Evolutionary conservation across 768 basidiomycete genomes (phyloP).

Genomic region (Xerocomellus intermedius): DNA sequence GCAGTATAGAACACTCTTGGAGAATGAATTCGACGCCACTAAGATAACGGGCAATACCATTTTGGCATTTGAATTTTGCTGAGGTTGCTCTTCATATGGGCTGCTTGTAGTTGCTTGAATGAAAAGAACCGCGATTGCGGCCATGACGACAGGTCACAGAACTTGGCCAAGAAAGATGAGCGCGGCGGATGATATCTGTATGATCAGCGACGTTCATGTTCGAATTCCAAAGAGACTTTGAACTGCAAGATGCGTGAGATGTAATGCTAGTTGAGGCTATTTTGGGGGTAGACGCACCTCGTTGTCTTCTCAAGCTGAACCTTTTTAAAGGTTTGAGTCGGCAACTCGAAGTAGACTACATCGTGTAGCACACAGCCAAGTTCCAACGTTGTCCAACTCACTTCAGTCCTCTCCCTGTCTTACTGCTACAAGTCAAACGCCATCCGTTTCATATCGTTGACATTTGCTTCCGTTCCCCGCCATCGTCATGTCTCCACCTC

Average conservation of each 20-base stretch:
- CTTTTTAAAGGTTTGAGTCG: conserved; percentile 23
- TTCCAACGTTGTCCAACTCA: conserved; percentile 12
- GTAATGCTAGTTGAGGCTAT: conserved; percentile 9
- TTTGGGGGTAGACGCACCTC: conserved; percentile 25
- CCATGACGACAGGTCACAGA: conserved; percentile 29
- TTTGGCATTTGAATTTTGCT: conserved; percentile 21
- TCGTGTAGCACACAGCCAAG: conserved; percentile 18
- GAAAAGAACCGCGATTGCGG: conserved; percentile 13
- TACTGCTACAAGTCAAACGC: background rate
- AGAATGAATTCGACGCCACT: conserved; percentile 26
- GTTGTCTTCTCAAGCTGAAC: conserved; percentile 21
- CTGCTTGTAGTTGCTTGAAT: conserved; percentile 1
- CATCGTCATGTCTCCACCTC: conserved; percentile 24
- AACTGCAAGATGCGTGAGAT: conserved; percentile 21
- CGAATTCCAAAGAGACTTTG: conserved; percentile 20
- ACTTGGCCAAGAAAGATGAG: conserved; percentile 10
- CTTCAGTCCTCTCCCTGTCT: conserved; percentile 4
- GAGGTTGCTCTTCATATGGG: conserved; percentile 6
- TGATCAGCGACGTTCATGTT: conserved; percentile 25
- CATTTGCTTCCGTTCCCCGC: conserved; percentile 15
- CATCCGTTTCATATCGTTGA: conserved; percentile 27
- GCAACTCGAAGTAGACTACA: conserved; percentile 13
- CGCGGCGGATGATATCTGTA: background rate
- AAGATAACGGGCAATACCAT: conserved; percentile 24
- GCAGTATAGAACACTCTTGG: conserved; percentile 23